Base-by-base conservation (phyloP, 495 filamentous ascomycete species). In the Usnea hakonensis region DNA sequence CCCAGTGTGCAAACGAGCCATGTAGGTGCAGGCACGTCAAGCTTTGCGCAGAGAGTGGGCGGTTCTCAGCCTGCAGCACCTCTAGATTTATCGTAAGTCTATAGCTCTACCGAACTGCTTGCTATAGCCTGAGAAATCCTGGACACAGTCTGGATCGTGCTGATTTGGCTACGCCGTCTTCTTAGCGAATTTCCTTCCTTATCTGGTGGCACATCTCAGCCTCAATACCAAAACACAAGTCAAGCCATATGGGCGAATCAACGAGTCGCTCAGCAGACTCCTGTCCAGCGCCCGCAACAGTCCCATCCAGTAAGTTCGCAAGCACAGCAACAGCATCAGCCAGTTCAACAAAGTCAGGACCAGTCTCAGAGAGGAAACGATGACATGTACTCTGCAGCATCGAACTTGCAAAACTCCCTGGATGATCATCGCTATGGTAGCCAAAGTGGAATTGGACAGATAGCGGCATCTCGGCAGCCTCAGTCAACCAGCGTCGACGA, bases 151-250 rank as follows among this genome's bases (percentile, higher is more conserved):
- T 33, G 52, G 40, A 14, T 32, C n/a, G 28, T n/a, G 54, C 60
- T 62, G 23, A 62, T 40, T 28, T 60, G 55, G 38, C 63, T 64
- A 35, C 46, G 70, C 74, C 60, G 72, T 59, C 35, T 44, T 54
- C 37, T 54, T 63, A 95, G 90, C 55, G 90, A 95, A 70, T 95
- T 95, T 65, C 90, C 90, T 44, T 89, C 88, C 0, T 73, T 95
- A 67, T 91, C 88, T 59, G 87, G 85, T 59, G 87, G 85, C 65
- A 77, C 85, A 32, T 82, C 87, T 48, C 81, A 90, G 68, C 79
- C 87, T 68, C 81, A 82, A 57, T 84, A 84, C 41, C 80, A 82
- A 65, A 83, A 80, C 61, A 77, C 78, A 5, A 77, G 78, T 8
- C 81, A 83, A 69, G 70, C 80, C 53, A 80, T 91, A 68, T 94